These are phyloP conservation scores for Penicillium thymicola DNA, from an alignment of 2,329 filamentous ascomycete species.

Conservation along the genomic window DNA sequence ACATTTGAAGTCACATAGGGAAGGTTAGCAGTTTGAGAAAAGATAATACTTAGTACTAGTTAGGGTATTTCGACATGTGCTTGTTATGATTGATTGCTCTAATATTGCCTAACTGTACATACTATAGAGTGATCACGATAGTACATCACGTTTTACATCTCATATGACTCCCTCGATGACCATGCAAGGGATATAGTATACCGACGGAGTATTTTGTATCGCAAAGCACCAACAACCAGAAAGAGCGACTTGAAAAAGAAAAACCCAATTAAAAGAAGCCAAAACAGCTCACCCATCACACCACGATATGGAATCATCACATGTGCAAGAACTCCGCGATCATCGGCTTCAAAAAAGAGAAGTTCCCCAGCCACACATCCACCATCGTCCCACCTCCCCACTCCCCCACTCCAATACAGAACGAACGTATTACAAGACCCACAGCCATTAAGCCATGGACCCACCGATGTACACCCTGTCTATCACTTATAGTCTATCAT, in stretches of 20 bases:
- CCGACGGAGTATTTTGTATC: background rate
- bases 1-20: background rate
- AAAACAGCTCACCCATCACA: background rate
- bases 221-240: background rate
- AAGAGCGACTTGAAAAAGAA: background rate
- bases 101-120: background rate
- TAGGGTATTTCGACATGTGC: background rate
- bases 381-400: background rate
- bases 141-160: background rate
- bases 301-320: background rate
- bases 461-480: background rate
- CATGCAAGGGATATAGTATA: background rate
- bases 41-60: background rate
- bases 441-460: background rate
- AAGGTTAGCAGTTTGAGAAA: background rate
- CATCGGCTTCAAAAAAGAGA: background rate
- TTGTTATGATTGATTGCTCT: background rate
- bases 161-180: background rate
- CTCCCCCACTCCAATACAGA: background rate
- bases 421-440: background rate
- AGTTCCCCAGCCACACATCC: background rate
- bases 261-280: background rate
- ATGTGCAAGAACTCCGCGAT: background rate
- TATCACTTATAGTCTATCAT: background rate
- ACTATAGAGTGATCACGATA: background rate